Percentiles rank a stretch among this genome's conserved stretches.
Conservation (phyloP, 805 yeast genomes). For the Spencermartinsiella europaea region DNA sequence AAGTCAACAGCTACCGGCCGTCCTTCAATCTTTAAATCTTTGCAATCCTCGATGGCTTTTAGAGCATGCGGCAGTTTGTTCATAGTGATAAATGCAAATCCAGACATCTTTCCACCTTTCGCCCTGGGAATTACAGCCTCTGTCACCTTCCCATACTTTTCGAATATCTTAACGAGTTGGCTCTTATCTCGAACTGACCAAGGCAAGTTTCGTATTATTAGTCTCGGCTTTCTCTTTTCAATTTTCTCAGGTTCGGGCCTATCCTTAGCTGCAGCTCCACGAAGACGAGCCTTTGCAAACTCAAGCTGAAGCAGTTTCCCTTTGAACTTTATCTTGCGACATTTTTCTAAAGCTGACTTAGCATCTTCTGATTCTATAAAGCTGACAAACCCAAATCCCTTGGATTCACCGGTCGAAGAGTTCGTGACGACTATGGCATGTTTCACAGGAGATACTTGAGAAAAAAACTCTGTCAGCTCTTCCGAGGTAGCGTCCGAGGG, state of each 20-base stretch:
- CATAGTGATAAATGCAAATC: constrained; percentile 94
- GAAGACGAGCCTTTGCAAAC: constrained; percentile 86
- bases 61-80: constrained; percentile 71
- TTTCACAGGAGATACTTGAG: constrained; percentile 89
- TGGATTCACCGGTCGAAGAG: constrained; percentile 58
- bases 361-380: constrained; percentile 85
- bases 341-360: constrained; percentile 58
- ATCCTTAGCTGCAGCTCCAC: constrained; percentile 35
- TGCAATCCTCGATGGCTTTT: constrained; percentile 68
- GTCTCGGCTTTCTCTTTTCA: constrained; percentile 79
- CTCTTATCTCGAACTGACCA: constrained; percentile 87
- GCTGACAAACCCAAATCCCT: constrained; percentile 95
- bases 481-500: constrained; percentile 80
- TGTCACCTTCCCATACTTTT: constrained; percentile 76
- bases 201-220: constrained; percentile 88
- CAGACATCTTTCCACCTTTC: constrained; percentile 82
- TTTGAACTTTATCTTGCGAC: constrained; percentile 62
- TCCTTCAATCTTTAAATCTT: constrained; percentile 76
- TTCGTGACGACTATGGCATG: constrained; percentile 92
- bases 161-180: constrained; percentile 62
- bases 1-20: constrained; percentile 92
- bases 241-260: constrained; percentile 25
- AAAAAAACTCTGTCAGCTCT: constrained; percentile 75
- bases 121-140: constrained; percentile 89
- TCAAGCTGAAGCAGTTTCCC: constrained; percentile 69